Evolutionary conservation across 2,329 filamentous ascomycete species (phyloP).

Genomic region (Coniosporium tulheliwenetii): DNA sequence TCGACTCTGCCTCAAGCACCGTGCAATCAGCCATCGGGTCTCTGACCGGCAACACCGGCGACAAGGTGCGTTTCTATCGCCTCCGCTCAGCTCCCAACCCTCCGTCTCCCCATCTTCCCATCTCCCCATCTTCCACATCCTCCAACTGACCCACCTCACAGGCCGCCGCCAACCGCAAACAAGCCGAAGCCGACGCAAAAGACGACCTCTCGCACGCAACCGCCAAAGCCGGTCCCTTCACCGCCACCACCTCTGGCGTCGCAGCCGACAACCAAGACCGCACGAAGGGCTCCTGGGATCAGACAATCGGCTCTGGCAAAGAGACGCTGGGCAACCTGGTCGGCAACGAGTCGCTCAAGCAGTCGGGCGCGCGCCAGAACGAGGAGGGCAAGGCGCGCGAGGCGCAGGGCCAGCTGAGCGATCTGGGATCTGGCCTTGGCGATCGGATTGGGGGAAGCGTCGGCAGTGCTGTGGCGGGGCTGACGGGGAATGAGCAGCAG

Average conservation of each 20-base stretch:
- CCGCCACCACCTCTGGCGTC: conserved; percentile 48
- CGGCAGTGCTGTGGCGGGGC: conserved; percentile 52
- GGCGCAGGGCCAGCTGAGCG: conserved; percentile 59
- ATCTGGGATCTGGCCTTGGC: conserved; percentile 48
- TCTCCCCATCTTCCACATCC: conserved; percentile 1
- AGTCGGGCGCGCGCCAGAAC: conserved; percentile 63
- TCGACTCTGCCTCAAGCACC: conserved; percentile 52
- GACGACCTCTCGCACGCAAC: conserved; percentile 61
- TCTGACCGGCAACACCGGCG: conserved; percentile 54
- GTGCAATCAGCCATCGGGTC: conserved; percentile 57
- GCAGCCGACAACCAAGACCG: conserved; percentile 61
- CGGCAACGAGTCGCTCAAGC: conserved; percentile 62
- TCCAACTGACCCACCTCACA: conserved; percentile 19
- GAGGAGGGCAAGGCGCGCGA: conserved; percentile 65
- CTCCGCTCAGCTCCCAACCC: background rate
- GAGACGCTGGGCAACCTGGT: conserved; percentile 62
- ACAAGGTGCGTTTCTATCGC: conserved; percentile 34
- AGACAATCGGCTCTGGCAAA: conserved; percentile 77
- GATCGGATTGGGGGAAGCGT: conserved; percentile 57
- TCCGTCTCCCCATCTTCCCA: conserved; percentile 2
- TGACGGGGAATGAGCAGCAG: conserved; percentile 55
- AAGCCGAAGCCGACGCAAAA: conserved; percentile 50
- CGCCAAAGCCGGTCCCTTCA: conserved; percentile 56
- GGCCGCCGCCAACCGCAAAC: conserved; percentile 45
- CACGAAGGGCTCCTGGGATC: conserved; percentile 62